These are phyloP conservation scores for Phytophthora pseudosyringae DNA, from an alignment of 352 stramenopile genomes.

Conservation along the genomic window DNA sequence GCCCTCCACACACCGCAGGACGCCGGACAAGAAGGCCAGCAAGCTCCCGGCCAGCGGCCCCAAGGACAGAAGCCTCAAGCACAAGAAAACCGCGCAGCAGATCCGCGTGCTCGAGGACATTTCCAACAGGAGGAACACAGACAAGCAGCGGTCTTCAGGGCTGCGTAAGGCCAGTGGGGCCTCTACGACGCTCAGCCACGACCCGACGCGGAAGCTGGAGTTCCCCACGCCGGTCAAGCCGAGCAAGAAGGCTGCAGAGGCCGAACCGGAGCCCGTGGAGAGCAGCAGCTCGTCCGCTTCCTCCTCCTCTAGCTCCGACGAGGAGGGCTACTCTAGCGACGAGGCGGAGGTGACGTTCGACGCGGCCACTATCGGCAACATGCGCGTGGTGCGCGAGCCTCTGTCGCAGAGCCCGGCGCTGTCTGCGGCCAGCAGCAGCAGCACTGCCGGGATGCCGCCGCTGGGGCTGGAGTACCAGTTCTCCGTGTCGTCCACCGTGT, in stretches of 20 bases:
- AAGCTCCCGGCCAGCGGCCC: constrained; percentile 18
- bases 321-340: constrained; percentile 50
- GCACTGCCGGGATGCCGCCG: constrained; percentile 32
- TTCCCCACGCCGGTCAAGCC: constrained; percentile 52
- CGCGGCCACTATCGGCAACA: constrained; percentile 67
- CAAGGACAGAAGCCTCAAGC: constrained; percentile 20
- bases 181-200: constrained; percentile 9
- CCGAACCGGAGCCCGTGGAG: constrained; percentile 17
- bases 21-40: constrained; percentile 21
- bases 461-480: constrained; percentile 73
- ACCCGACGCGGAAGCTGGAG: constrained; percentile 53
- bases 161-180: background rate
- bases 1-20: constrained; percentile 12
- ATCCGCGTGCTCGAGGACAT: constrained; percentile 44
- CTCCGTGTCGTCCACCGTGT: constrained; percentile 69
- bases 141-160: constrained; percentile 13
- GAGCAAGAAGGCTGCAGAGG: constrained; percentile 3
- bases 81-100: constrained; percentile 19
- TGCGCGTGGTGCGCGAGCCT: constrained; percentile 58
- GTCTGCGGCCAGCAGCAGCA: constrained; percentile 52
- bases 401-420: constrained; percentile 48
- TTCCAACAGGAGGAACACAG: constrained; percentile 37
- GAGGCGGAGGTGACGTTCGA: constrained; percentile 74
- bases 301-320: constrained; percentile 35
- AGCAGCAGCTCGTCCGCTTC: too few relatives aligned